These are phyloP conservation scores for Saccharomycopsis javanensis DNA, from an alignment of 805 yeast species.

Conservation along the genomic window DNA sequence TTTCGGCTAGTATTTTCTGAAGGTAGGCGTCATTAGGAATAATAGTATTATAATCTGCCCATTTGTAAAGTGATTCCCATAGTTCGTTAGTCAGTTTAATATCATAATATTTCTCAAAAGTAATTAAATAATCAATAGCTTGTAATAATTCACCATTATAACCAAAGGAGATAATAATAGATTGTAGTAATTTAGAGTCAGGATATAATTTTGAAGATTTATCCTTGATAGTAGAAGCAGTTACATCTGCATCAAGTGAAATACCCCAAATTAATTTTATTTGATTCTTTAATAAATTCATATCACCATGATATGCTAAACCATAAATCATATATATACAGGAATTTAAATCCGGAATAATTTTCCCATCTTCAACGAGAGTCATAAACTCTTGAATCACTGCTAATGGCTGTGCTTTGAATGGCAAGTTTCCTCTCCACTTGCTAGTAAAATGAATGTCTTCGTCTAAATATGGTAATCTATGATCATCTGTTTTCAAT, in stretches of 20 bases:
- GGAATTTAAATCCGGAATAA: slow-evolving; percentile 21
- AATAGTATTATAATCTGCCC: slow-evolving; percentile 9
- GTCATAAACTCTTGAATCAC: slow-evolving; percentile 20
- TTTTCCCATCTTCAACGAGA: slow-evolving; percentile 13
- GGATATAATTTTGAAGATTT: slow-evolving; percentile 23
- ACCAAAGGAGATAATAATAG: slow-evolving; percentile 25
- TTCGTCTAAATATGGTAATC: neutral
- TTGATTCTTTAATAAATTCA: slow-evolving; percentile 22
- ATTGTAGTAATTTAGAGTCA: slow-evolving; percentile 21
- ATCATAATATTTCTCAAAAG: slow-evolving; percentile 14
- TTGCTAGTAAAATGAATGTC: neutral
- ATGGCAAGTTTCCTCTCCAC: slow-evolving; percentile 12
- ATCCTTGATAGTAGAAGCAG: neutral
- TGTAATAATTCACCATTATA: slow-evolving; percentile 24
- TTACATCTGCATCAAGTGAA: neutral
- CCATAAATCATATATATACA: slow-evolving; percentile 24
- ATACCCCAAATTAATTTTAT: slow-evolving; percentile 27
- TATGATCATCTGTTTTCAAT: neutral
- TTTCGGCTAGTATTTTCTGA: neutral
- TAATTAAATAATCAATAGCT: slow-evolving; percentile 24
- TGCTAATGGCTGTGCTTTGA: slow-evolving; percentile 12
- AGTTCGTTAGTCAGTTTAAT: neutral
- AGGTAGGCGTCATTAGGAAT: neutral
- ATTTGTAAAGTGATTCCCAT: slow-evolving; percentile 7
- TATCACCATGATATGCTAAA: slow-evolving; percentile 24